Evolutionary conservation across 139 green algal genomes (phyloP), one percentile per base, ranked within the genome.

Genomic region (Volvox reticuliferus): DNA sequence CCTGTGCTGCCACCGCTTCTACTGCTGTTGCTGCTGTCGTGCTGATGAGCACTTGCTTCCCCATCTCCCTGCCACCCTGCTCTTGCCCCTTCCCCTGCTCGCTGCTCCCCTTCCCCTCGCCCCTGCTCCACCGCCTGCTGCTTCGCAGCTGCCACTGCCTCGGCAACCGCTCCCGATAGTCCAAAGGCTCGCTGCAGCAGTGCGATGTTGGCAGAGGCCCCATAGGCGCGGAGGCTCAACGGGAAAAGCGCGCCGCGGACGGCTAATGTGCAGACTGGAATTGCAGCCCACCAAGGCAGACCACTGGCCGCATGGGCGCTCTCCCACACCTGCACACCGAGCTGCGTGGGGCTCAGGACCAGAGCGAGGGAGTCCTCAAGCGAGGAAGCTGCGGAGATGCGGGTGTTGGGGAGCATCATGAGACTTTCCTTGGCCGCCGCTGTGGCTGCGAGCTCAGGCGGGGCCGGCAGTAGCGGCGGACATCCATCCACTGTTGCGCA

Each of bases 311-410:
- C 16, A 33, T 94, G 92, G 13, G 20, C 87, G 5, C 75, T 28
- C 87, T 96, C 92, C 91, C 91, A 94, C 0, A 89, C n/a, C 85
- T 91, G 88, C 67, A 68, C 89, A 33, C 92, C 92, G 0, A 95
- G 88, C 22, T 94, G 87, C 50, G 89, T 44, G 24, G 93, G 93
- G 76, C 85, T 88, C 6, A 94, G 30, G 1, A 94, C 20, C 12
- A 92, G 35, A 0, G 78, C 71, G 28, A 93, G 19, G 26, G 69
- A 80, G 26, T 93, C 91, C 68, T 89, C 85, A 12, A 89, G 37
- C 2, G 85, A 24, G 18, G 85, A 68, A 35, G n/a, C 6, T 1
- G 83, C 83, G 30, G 68, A 68, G 61, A 76, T 24, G 55, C 28
- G 0, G 80, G 55, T 20, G 33, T 19, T 19, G 19, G 3, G 1